phyloP scores from a whole-genome alignment of 495 filamentous ascomycete species.

The Xanthoparmelia taractica region DNA sequence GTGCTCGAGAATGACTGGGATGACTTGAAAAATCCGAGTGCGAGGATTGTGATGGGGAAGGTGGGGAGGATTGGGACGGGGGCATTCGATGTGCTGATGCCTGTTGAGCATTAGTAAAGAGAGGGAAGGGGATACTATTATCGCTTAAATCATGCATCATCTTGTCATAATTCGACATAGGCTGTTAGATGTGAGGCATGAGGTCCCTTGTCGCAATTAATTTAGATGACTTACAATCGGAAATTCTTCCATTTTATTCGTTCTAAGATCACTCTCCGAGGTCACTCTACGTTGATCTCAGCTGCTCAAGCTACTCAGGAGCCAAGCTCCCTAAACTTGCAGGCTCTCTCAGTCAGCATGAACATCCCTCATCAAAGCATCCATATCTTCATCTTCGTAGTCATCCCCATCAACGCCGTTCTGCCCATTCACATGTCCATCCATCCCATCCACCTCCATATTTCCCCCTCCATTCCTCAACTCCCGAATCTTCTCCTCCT shows the following conservation, averaged over 20 bases:
- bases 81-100: constrained; percentile 78
- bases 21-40: constrained; percentile 74
- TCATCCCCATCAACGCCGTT: constrained; percentile 15
- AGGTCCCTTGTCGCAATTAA: neutral
- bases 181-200: neutral
- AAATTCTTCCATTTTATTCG: neutral
- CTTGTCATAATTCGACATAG: neutral
- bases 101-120: constrained; percentile 34
- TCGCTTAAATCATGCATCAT: neutral
- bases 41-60: constrained; percentile 80
- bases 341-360: constrained; percentile 23
- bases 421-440: constrained; percentile 12
- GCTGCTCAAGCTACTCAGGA: neutral
- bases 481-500: constrained; percentile 51
- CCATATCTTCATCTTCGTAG: constrained; percentile 54
- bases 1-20: constrained; percentile 86
- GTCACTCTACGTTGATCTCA: neutral
- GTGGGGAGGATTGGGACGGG: constrained; percentile 80
- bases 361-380: constrained; percentile 59
- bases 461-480: constrained; percentile 36
- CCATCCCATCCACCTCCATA: constrained; percentile 37
- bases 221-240: neutral
- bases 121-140: neutral
- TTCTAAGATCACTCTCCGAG: too few relatives aligned
- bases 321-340: neutral